Evolutionary conservation across 176 grass and related monocot species (phyloP).

Genomic region (Ananas comosus): DNA sequence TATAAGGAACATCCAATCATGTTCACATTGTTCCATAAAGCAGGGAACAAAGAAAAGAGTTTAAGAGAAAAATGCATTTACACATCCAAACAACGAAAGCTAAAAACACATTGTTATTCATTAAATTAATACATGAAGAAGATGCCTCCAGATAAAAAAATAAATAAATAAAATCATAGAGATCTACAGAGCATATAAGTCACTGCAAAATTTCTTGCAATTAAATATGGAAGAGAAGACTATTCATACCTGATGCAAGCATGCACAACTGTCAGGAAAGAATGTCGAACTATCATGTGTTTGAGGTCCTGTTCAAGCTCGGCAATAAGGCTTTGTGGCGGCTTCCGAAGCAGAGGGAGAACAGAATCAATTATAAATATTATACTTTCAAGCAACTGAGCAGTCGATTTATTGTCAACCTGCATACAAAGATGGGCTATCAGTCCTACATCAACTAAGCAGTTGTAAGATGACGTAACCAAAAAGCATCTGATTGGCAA

Average conservation of each 20-base stretch:
- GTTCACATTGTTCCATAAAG: too few relatives aligned
- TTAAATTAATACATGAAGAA: too few relatives aligned
- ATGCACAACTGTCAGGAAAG: constrained; percentile 94
- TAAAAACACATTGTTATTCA: too few relatives aligned
- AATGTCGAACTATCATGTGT: constrained; percentile 93
- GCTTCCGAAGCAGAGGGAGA: constrained; percentile 83
- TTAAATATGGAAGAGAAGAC: constrained; percentile 8
- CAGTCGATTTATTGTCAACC: constrained; percentile 78
- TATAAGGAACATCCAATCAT: too few relatives aligned
- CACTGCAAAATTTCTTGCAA: background rate
- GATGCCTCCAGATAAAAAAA: too few relatives aligned
- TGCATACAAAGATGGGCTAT: constrained; percentile 31
- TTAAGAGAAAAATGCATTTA: too few relatives aligned
- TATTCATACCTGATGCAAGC: constrained; percentile 88
- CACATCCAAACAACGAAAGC: too few relatives aligned
- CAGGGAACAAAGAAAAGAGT: too few relatives aligned
- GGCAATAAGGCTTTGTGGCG: constrained; percentile 68
- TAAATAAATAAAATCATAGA: background rate
- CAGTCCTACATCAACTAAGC: background rate
- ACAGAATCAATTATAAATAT: constrained; percentile 94
- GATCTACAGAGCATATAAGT: background rate
- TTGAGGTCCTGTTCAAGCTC: constrained; percentile 98
- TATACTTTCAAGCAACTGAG: constrained; percentile 93
- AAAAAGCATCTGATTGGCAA: too few relatives aligned
- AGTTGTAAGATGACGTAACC: too few relatives aligned